Conservation (phyloP, 495 filamentous ascomycete species). For the Hamigera avellanea region DNA sequence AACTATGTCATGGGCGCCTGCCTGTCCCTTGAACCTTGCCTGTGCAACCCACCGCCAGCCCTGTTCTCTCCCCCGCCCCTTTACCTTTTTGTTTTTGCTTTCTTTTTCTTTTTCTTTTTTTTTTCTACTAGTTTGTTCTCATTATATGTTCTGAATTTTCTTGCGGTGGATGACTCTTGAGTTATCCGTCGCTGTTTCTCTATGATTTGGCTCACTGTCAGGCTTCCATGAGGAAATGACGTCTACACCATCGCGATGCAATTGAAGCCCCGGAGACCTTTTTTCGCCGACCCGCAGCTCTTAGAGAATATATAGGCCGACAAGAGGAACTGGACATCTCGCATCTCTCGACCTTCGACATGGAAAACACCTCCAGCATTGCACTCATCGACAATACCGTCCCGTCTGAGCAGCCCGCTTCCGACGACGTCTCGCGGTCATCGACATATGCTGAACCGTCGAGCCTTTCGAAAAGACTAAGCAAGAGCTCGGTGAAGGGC, state of each 20-base stretch:
- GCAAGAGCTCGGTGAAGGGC: slow-evolving; percentile 29
- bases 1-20: slow-evolving; percentile 24
- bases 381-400: slow-evolving; percentile 31
- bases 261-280: not conserved
- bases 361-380: slow-evolving; percentile 17
- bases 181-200: too few relatives aligned
- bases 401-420: slow-evolving; percentile 13
- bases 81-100: slow-evolving; percentile 1
- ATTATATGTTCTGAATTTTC: too few relatives aligned
- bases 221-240: not conserved
- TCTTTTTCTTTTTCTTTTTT: not conserved
- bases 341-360: slow-evolving; percentile 1
- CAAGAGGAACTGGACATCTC: not conserved
- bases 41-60: too few relatives aligned
- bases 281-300: not conserved
- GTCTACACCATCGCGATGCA: not conserved
- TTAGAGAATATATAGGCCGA: not conserved
- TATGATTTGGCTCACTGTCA: too few relatives aligned
- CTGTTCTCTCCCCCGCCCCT: not conserved
- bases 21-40: too few relatives aligned
- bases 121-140: not conserved
- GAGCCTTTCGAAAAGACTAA: slow-evolving; percentile 19
- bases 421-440: slow-evolving; percentile 10
- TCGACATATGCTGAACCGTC: slow-evolving; percentile 12
- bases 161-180: too few relatives aligned